Conservation (phyloP, 2,329 filamentous ascomycete genomes). For the Byssochlamys sp. region DNA sequence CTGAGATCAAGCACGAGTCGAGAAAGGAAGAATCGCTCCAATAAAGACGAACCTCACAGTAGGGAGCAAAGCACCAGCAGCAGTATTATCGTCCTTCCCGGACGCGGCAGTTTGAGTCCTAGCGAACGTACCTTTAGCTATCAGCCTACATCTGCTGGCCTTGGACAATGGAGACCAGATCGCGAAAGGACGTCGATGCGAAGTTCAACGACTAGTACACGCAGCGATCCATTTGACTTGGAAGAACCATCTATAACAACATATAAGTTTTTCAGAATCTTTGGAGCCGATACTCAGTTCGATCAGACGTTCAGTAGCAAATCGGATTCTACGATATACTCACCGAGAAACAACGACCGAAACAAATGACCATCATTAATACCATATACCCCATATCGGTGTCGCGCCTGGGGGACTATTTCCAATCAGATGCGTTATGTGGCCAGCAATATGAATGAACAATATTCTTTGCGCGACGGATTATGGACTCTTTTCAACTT, state of each 20-base stretch:
- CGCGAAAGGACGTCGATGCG: slow-evolving; percentile 5
- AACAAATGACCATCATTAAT: not conserved
- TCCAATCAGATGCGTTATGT: not conserved
- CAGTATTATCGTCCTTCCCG: slow-evolving; percentile 19
- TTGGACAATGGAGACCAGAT: slow-evolving; percentile 9
- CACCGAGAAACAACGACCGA: not conserved
- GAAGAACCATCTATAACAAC: slow-evolving; percentile 12
- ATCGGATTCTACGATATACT: not conserved
- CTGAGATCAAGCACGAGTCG: not conserved
- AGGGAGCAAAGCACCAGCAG: slow-evolving; percentile 17
- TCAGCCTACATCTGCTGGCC: slow-evolving; percentile 4
- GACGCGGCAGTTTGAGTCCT: slow-evolving; percentile 12
- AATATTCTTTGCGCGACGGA: not conserved
- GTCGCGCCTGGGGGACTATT: not conserved
- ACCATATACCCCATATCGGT: not conserved
- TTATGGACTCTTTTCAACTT: not conserved
- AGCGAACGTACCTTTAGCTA: slow-evolving; percentile 11
- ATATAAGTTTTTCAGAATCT: not conserved
- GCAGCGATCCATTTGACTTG: slow-evolving; percentile 29
- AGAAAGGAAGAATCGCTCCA: not conserved
- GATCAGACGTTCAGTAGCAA: not conserved
- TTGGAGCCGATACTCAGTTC: not conserved
- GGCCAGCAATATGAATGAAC: not conserved
- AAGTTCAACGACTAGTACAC: slow-evolving; percentile 13
- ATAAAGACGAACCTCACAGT: not conserved